Percentiles rank a stretch among this genome's conserved stretches.
These are phyloP conservation scores for Lepiota brunneoincarnata DNA, from an alignment of 768 basidiomycete genomes.

Conservation along the genomic window DNA sequence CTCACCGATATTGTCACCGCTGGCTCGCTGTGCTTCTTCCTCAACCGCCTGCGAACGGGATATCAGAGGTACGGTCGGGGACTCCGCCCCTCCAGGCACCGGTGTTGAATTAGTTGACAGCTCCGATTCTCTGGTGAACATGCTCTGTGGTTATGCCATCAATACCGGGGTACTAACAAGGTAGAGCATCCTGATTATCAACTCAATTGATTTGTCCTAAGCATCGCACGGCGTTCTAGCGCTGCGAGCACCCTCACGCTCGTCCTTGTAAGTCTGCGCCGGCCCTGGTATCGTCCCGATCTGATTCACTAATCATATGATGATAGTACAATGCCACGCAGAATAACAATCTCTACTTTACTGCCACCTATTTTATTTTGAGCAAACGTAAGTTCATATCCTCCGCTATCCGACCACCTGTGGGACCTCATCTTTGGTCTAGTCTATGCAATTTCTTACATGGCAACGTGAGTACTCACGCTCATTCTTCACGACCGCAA, in stretches of 20 bases:
- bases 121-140: conserved; percentile 58
- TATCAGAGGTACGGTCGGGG: conserved; percentile 38
- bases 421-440: background rate
- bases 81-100: background rate
- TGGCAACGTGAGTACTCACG: conserved; percentile 51
- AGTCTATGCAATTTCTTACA: conserved; percentile 65
- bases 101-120: conserved; percentile 26
- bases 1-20: conserved; percentile 61
- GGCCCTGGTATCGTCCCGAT: background rate
- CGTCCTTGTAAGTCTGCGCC: conserved; percentile 42
- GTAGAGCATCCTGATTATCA: conserved; percentile 24
- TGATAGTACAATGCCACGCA: conserved; percentile 54
- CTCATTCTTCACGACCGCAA: background rate
- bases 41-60: conserved; percentile 56
- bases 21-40: conserved; percentile 53
- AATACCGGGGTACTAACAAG: conserved; percentile 66
- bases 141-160: conserved; percentile 56
- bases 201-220: background rate
- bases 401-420: background rate
- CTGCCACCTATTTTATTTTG: conserved; percentile 59
- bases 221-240: conserved; percentile 20
- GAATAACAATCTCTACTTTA: conserved; percentile 56
- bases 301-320: conserved; percentile 1
- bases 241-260: conserved; percentile 49
- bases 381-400: conserved; percentile 51